Evolutionary conservation across 371 early-diverging fungal species (phyloP), one percentile per base, ranked within the genome.

Genomic region (Gilbertella persicaria): DNA sequence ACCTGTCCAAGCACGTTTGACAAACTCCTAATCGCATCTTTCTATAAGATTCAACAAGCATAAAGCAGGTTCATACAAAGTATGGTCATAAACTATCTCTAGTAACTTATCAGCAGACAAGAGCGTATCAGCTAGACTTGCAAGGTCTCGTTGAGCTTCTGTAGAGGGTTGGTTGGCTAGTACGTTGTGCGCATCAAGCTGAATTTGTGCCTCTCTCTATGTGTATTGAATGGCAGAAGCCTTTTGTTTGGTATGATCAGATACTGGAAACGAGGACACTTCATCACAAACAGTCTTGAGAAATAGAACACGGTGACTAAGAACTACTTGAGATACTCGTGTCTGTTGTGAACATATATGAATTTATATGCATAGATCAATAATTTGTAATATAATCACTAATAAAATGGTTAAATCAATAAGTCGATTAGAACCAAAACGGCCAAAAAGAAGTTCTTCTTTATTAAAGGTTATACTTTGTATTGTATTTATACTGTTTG

Each of bases 41-140:
- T 56, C 44, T 30, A 56, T 41, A 8, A 62, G 16, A 39, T 56
- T 25, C 52, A 62, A 25, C 24, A 62, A 47, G n/a, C 17, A 30
- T 14, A 62, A 40, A 6, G 45, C 62, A 19, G 56, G 44, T 14
- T 56, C 50, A 38, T 56, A 52, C 13, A 62, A 25, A 9, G 40
- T 25, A 16, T 62, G 26, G 16, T 37, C 42, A 40, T 25, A 39
- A 38, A 53, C 57, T 29, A 37, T 48, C 4, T 52, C 3, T 6
- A 48, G 26, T n/a, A 62, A 52, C 14, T 37, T 43, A 19, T 49
- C 25, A 2, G 45, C 52, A 0, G 60, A 9, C 23, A 41, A 35
- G 14, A 61, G 42, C 24, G 19, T n/a, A 24, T n/a, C n/a, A 13
- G 20, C 45, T 1, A 53, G 25, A 17, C 36, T n/a, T 17, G 30